phyloP scores from a whole-genome alignment of 441 rosid species.

The Croton setiger region DNA sequence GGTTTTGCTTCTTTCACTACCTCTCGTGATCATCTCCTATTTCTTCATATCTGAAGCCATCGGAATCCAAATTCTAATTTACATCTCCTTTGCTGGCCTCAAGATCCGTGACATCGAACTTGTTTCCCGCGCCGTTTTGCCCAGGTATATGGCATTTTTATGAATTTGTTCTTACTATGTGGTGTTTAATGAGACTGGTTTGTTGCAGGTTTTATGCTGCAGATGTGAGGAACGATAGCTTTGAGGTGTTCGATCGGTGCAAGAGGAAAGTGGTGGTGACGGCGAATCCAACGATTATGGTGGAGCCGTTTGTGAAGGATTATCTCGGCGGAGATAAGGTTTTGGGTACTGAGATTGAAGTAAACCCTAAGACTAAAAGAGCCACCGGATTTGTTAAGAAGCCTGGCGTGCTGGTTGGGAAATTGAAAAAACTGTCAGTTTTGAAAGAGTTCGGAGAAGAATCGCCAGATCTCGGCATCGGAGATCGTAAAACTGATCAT shows the following conservation, averaged over 20 bases:
- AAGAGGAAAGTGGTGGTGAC: conserved; percentile 96
- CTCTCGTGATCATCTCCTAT: conserved; percentile 60
- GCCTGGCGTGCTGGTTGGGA: conserved; percentile 82
- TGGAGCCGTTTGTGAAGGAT: conserved; percentile 88
- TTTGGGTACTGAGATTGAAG: conserved; percentile 91
- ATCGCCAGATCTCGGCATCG: conserved; percentile 78
- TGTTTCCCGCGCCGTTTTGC: conserved; percentile 80
- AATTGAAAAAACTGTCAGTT: conserved; percentile 73
- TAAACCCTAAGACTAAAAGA: conserved; percentile 73
- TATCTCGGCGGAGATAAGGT: conserved; percentile 90
- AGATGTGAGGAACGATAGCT: conserved; percentile 88
- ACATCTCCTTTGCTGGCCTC: conserved; percentile 73
- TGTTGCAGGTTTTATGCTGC: conserved; percentile 75
- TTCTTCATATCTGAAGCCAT: conserved; percentile 73
- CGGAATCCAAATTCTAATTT: conserved; percentile 82
- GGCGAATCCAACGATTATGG: conserved; percentile 93
- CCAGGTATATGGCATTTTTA: conserved; percentile 38
- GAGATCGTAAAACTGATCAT: conserved; percentile 86
- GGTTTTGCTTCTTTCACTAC: conserved; percentile 65
- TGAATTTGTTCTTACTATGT: not conserved
- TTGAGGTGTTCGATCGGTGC: conserved; percentile 74
- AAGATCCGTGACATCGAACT: conserved; percentile 87
- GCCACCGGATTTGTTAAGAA: conserved; percentile 93
- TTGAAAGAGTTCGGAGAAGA: conserved; percentile 71
- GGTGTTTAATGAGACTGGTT: not conserved